A percentile compares a stretch with the other conserved stretches of the same genome.
Evolutionary conservation across 2,329 filamentous ascomycete species (phyloP).

Genomic region (Penicillium freii): DNA sequence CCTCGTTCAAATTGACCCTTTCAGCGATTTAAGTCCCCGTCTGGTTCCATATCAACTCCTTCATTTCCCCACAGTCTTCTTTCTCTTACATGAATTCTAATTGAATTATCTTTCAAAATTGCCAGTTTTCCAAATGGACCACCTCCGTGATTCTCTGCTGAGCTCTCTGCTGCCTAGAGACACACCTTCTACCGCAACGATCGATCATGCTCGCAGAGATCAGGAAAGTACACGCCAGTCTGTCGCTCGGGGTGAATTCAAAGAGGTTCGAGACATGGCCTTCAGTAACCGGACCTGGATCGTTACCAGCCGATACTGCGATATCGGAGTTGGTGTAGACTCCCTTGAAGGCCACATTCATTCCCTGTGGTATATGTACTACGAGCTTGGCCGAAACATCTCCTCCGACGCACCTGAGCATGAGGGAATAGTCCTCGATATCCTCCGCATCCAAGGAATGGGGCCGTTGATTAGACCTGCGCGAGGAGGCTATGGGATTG

Average conservation of each 20-base stretch:
- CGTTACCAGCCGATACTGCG: slow-evolving; percentile 16
- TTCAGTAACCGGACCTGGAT: slow-evolving; percentile 17
- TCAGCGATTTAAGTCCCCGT: not conserved
- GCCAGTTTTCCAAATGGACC: slow-evolving; percentile 6
- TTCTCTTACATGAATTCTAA: not conserved
- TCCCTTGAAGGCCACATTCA: slow-evolving; percentile 18
- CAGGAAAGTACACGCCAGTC: not conserved
- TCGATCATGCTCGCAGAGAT: not conserved
- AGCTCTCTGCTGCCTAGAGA: slow-evolving; percentile 15
- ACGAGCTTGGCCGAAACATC: slow-evolving; percentile 17
- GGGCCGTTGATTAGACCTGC: slow-evolving; percentile 17
- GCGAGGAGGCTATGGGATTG: slow-evolving; percentile 12
- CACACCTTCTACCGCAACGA: not conserved
- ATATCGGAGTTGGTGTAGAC: slow-evolving; percentile 19
- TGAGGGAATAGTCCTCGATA: slow-evolving; percentile 24
- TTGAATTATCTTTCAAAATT: not conserved
- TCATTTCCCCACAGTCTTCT: not conserved
- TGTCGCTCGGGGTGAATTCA: slow-evolving; percentile 5
- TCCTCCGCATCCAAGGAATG: slow-evolving; percentile 23
- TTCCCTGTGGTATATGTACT: slow-evolving; percentile 26
- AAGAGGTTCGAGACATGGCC: slow-evolving; percentile 10
- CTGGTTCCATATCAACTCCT: not conserved
- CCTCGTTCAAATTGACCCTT: not conserved
- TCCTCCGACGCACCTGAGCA: slow-evolving; percentile 19
- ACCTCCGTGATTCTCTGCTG: slow-evolving; percentile 17